Conservation (phyloP, 2,329 filamentous ascomycete genomes). For the Paraconiothyrium sp. region DNA sequence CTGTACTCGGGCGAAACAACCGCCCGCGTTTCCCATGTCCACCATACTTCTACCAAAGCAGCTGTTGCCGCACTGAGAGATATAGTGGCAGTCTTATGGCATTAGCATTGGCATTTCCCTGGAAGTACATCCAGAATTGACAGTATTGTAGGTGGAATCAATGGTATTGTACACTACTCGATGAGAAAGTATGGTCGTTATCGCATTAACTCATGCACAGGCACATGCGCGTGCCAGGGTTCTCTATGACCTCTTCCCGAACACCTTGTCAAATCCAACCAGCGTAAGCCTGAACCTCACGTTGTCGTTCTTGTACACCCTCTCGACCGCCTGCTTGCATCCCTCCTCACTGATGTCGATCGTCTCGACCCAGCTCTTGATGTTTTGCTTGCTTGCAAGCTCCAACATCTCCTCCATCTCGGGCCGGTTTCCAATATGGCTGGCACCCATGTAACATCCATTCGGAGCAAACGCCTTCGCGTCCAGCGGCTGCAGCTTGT, state of each 20-base stretch:
- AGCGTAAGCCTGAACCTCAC: conserved; percentile 78
- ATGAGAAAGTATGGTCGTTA: no score
- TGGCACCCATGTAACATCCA: conserved; percentile 66
- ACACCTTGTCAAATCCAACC: conserved; percentile 73
- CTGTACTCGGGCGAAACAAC: neutral
- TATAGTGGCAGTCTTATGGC: no score
- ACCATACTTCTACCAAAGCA: neutral
- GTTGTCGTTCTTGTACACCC: conserved; percentile 73
- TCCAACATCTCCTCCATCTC: conserved; percentile 64
- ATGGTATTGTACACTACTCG: no score
- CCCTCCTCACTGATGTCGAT: conserved; percentile 77
- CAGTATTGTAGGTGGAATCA: no score
- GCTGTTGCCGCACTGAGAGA: neutral
- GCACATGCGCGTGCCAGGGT: no score
- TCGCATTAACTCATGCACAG: no score
- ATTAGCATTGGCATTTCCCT: no score
- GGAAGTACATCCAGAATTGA: no score
- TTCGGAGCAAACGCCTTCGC: conserved; percentile 80
- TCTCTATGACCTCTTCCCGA: conserved; percentile 59
- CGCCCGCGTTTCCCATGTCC: no score
- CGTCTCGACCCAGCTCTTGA: conserved; percentile 67
- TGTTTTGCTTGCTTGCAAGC: conserved; percentile 60
- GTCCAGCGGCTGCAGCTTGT: conserved; percentile 74
- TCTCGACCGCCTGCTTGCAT: conserved; percentile 74
- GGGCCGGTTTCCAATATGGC: conserved; percentile 60